A percentile compares a stretch with the other conserved stretches of the same genome.
These are phyloP conservation scores for Microbotryum violaceum DNA, from an alignment of 1,284 basidiomycete genomes.

Conservation along the genomic window DNA sequence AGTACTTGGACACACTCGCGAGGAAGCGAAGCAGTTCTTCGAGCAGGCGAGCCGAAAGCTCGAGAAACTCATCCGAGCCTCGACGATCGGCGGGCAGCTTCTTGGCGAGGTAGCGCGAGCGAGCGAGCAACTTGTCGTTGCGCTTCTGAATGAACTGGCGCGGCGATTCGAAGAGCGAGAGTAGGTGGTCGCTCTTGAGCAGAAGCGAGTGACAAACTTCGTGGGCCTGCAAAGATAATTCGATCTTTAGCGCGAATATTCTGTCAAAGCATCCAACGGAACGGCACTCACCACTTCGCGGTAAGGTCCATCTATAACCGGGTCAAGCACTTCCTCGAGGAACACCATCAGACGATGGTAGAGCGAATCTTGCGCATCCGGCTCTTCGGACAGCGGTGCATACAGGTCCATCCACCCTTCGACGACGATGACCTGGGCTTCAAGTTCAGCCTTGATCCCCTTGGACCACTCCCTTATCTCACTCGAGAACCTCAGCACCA, in stretches of 20 bases:
- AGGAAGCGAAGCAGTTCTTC: conserved; percentile 43
- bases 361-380: not conserved
- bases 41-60: conserved; percentile 41
- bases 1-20: conserved; percentile 38
- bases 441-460: conserved; percentile 22
- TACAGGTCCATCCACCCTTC: conserved; percentile 32
- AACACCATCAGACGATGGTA: conserved; percentile 23
- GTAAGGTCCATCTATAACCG: conserved; percentile 25
- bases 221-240: conserved; percentile 10
- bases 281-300: conserved; percentile 4
- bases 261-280: not conserved
- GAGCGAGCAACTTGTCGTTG: conserved; percentile 40
- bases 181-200: conserved; percentile 27
- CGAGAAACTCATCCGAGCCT: conserved; percentile 39
- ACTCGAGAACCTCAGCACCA: conserved; percentile 26
- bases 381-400: conserved; percentile 19
- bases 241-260: no score
- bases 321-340: conserved; percentile 27
- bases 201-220: conserved; percentile 22
- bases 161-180: conserved; percentile 31
- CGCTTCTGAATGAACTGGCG: conserved; percentile 39
- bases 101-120: conserved; percentile 36
- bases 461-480: conserved; percentile 33
- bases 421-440: conserved; percentile 25
- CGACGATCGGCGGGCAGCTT: conserved; percentile 23